A percentile compares a stretch with the other conserved stretches of the same genome.
These are phyloP conservation scores for Mortierella sp. DNA, from an alignment of 371 early-diverging fungal species.

Conservation along the genomic window DNA sequence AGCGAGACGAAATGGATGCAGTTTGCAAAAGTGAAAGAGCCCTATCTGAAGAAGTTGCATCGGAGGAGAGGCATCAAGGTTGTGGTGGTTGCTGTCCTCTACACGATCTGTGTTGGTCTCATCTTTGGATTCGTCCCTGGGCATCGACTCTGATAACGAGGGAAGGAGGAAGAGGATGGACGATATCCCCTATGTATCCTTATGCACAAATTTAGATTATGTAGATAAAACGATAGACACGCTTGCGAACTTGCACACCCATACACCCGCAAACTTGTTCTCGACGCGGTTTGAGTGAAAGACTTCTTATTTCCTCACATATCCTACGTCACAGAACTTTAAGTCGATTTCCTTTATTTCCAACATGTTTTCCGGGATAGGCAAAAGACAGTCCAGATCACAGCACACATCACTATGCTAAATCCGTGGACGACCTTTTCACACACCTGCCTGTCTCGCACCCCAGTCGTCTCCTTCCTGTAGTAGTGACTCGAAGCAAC, in stretches of 20 bases:
- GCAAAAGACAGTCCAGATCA: conserved; percentile 10
- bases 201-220: background rate
- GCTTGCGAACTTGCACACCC: background rate
- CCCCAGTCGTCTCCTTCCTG: background rate
- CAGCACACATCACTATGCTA: background rate
- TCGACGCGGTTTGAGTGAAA: no score
- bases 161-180: background rate
- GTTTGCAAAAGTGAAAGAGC: conserved; percentile 42
- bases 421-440: background rate
- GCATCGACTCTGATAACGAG: conserved; percentile 15
- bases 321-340: no score
- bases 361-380: background rate
- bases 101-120: conserved; percentile 27
- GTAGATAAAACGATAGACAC: background rate
- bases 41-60: conserved; percentile 33
- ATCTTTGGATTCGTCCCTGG: conserved; percentile 45
- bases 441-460: background rate
- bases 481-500: no score
- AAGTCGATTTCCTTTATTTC: background rate
- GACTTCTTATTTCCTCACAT: no score
- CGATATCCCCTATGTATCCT: background rate
- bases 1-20: conserved; percentile 49
- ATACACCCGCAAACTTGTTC: background rate
- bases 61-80: conserved; percentile 29
- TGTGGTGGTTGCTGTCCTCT: conserved; percentile 27